Evolutionary conservation across 306 rosid species (phyloP), one percentile per base, ranked within the genome.

Genomic region (Fragaria ananassa): DNA sequence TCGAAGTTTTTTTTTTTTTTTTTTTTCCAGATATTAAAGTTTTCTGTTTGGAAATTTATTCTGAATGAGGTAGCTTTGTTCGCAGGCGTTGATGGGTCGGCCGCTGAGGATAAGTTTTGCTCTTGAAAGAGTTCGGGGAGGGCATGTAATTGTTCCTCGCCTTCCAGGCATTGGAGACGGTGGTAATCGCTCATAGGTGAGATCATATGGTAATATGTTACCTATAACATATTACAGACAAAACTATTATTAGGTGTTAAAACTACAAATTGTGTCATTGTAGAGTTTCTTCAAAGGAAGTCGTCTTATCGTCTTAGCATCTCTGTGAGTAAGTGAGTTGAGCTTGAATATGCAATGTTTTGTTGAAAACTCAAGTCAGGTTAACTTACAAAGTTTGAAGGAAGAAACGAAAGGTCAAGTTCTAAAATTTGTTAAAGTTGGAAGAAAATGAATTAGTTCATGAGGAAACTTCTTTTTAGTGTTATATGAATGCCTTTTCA

Each of bases 61-160:
- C 61, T 54, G 14, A 56, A 56, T 70, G 21, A 29, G 67, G 56
- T 82, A 12, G 69, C 44, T 84, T 69, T 81, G 68, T 45, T 78
- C 73, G 78, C 90, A 94, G 96, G 97, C 96, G 10, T 76, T 94
- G 70, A 71, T 94, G 71, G 97, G 97, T 61, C 86, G 96, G 70
- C 96, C 98, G 4, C 81, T 94, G 81, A 87, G 95, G 76, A 84
- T 94, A 77, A 89, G 70, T 76, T 90, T 83, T 84, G 97, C 95
- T n/a, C 87, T 89, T 1, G 92, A 89, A 57, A 91, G 86, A 78
- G 87, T 84, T 58, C 89, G 97, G 53, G 97, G 98, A 6, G 93
- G 79, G 62, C 93, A 93, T 29, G 84, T 90, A 39, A 92, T 92
- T 47, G 90, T 94, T 72, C 93, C 95, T 85, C 91, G 87, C 65